Evolutionary conservation across 257 asterid species (phyloP).

Genomic region (Jaltomata sinuosa): DNA sequence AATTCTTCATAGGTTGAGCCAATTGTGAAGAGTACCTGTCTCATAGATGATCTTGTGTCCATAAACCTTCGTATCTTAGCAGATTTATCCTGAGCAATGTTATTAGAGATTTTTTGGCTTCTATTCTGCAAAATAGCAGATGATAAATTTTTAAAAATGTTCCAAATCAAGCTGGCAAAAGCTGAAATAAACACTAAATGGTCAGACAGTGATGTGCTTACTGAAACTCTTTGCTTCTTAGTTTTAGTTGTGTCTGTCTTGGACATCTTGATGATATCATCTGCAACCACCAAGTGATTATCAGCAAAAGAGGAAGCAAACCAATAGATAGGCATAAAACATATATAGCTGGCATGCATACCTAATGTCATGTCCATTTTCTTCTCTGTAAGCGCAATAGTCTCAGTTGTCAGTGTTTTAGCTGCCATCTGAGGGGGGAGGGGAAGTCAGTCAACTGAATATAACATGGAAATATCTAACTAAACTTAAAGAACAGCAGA

Average conservation of each 20-base stretch:
- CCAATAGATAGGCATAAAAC: background rate
- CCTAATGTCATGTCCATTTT: constrained; percentile 94
- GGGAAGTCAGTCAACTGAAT: background rate
- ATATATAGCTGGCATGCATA: constrained; percentile 7
- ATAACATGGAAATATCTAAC: background rate
- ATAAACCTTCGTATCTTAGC: constrained; percentile 35
- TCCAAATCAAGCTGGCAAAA: background rate
- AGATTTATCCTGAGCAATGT: constrained; percentile 48
- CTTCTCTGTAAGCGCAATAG: constrained; percentile 89
- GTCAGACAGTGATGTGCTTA: constrained; percentile 21
- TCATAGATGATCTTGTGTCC: constrained; percentile 56
- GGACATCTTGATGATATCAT: constrained; percentile 89
- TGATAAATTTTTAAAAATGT: background rate
- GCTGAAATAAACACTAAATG: background rate
- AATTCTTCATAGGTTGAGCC: background rate
- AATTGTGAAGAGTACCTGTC: constrained; percentile 49
- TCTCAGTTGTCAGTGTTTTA: constrained; percentile 51
- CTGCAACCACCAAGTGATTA: constrained; percentile 27
- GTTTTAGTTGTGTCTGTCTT: constrained; percentile 38
- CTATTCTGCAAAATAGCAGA: constrained; percentile 41
- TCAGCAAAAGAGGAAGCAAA: background rate
- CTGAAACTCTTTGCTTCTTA: constrained; percentile 56
- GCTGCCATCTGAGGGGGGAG: constrained; percentile 59
- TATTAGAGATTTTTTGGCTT: constrained; percentile 32
- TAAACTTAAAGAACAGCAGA: background rate